phyloP scores from a whole-genome alignment of 306 rosid species.

The Quercus ilex region DNA sequence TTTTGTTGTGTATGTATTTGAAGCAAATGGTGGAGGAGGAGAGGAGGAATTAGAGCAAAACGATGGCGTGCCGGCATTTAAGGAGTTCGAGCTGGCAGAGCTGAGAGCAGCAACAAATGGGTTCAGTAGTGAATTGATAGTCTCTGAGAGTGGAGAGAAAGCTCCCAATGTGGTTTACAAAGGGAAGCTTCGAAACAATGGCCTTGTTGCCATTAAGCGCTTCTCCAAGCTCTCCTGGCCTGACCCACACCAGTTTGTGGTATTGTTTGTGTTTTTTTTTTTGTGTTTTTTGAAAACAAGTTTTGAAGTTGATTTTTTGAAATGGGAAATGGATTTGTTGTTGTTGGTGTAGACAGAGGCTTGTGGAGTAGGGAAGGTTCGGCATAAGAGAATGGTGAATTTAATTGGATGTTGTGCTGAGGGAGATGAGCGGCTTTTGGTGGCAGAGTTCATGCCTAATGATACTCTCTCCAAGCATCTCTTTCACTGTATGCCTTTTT shows the following conservation, averaged over 20 bases:
- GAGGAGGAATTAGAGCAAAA: conserved; percentile 27
- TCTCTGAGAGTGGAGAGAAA: conserved; percentile 44
- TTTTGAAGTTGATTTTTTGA: too few relatives aligned
- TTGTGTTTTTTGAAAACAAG: background rate
- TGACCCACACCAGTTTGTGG: conserved; percentile 41
- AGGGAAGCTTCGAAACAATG: conserved; percentile 37
- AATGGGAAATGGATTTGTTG: too few relatives aligned
- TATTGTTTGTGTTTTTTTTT: background rate
- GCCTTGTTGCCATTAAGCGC: conserved; percentile 38
- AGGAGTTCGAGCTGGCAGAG: conserved; percentile 28
- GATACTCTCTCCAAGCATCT: conserved; percentile 98
- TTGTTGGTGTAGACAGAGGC: conserved; percentile 72
- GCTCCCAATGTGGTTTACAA: conserved; percentile 44
- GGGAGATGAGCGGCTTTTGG: conserved; percentile 86
- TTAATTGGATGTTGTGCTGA: conserved; percentile 90
- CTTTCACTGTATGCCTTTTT: conserved; percentile 68
- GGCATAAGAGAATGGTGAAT: conserved; percentile 75
- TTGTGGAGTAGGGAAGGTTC: conserved; percentile 72
- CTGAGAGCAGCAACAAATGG: conserved; percentile 41
- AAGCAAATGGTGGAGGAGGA: conserved; percentile 11
- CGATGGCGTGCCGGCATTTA: conserved; percentile 24
- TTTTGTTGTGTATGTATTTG: background rate
- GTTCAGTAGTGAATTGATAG: conserved; percentile 29
- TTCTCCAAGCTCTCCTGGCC: conserved; percentile 43
- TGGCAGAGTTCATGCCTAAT: conserved; percentile 95